phyloP scores from a whole-genome alignment of 495 filamentous ascomycete species.

The Aspergillus biplanus region DNA sequence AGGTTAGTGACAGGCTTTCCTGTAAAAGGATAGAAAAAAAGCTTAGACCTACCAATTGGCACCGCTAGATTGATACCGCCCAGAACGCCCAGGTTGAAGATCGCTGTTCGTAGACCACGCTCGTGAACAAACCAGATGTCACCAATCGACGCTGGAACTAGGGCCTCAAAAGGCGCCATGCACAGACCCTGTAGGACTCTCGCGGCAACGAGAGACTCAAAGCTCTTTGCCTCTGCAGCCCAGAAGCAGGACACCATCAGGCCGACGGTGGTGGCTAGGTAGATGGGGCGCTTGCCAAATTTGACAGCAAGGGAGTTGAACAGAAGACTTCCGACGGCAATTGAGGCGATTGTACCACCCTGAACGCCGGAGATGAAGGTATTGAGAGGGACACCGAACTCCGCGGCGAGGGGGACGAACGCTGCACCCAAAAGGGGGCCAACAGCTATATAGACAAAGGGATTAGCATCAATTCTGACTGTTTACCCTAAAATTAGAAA shows the following conservation, averaged over 20 bases:
- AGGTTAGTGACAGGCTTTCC: constrained; percentile 1
- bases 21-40: neutral
- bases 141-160: constrained; percentile 34
- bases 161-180: constrained; percentile 37
- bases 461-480: neutral
- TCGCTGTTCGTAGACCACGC: constrained; percentile 64
- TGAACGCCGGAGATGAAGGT: constrained; percentile 40
- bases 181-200: constrained; percentile 40
- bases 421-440: constrained; percentile 41
- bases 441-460: constrained; percentile 32
- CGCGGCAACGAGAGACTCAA: constrained; percentile 59
- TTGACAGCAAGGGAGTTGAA: constrained; percentile 67
- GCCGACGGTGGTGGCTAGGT: constrained; percentile 58
- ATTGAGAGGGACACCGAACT: constrained; percentile 40
- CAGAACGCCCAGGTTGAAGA: constrained; percentile 65
- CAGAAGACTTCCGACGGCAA: constrained; percentile 59
- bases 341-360: constrained; percentile 37
- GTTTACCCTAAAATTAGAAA: neutral
- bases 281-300: constrained; percentile 65
- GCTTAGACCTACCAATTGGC: constrained; percentile 39
- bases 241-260: constrained; percentile 63
- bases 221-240: constrained; percentile 60
- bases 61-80: constrained; percentile 48
- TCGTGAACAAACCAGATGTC: constrained; percentile 62
- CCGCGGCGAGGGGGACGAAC: constrained; percentile 36